Conservation (phyloP, 163 green algal genomes). For the Chlamydomonas reinhardtii region DNA sequence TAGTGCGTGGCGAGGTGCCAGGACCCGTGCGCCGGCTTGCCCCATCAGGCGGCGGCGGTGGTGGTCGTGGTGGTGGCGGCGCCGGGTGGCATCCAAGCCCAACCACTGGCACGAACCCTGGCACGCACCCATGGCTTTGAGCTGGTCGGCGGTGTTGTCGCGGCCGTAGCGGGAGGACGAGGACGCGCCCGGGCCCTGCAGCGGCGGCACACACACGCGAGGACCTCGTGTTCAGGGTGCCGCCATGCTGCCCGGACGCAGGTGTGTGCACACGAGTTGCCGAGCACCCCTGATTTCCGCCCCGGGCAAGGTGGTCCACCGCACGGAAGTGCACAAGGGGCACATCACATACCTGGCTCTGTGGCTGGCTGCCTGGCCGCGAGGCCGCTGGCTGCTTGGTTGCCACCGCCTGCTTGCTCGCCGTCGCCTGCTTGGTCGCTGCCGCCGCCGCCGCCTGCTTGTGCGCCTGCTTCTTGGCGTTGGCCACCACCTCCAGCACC, state of each 20-base stretch:
- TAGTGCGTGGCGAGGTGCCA: too few species aligned
- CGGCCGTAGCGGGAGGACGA: slow-evolving; percentile 77
- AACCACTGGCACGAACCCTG: too few species aligned
- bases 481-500: slow-evolving; percentile 63
- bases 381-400: background rate
- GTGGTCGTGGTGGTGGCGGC: too few species aligned
- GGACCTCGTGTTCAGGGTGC: too few species aligned
- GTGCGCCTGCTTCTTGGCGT: slow-evolving; percentile 36
- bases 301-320: too few species aligned
- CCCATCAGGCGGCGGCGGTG: too few species aligned
- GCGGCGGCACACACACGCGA: background rate
- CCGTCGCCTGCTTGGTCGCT: background rate
- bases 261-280: too few species aligned
- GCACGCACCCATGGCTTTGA: slow-evolving; percentile 63
- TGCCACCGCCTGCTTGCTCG: background rate
- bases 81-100: too few species aligned
- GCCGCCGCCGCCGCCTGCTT: background rate
- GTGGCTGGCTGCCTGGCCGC: background rate
- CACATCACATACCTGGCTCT: background rate
- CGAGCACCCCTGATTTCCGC: too few species aligned
- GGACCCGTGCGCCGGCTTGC: too few species aligned
- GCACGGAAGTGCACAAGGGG: too few species aligned
- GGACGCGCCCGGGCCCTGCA: background rate
- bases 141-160: slow-evolving; percentile 62
- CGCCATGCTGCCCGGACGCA: too few species aligned